These are phyloP conservation scores for Corylus americana DNA, from an alignment of 306 rosid genomes.

Conservation along the genomic window DNA sequence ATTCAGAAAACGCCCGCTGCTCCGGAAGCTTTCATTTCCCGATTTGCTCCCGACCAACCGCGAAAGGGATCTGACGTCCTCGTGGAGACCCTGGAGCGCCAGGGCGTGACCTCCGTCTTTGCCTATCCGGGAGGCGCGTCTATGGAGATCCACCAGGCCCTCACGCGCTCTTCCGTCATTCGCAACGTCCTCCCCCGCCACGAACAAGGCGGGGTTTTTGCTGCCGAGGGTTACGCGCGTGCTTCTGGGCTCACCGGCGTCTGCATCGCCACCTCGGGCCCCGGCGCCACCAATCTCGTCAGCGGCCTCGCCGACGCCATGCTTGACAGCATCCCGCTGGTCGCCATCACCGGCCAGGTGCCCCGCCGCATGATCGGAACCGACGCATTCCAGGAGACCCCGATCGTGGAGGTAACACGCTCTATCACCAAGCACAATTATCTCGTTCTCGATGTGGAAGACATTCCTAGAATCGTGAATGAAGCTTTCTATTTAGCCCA, in stretches of 20 bases:
- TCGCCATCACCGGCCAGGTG: conserved; percentile 90
- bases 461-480: conserved; percentile 70
- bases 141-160: conserved; percentile 94
- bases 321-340: conserved; percentile 68
- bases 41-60: conserved; percentile 53
- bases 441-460: conserved; percentile 85
- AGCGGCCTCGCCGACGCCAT: conserved; percentile 83
- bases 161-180: conserved; percentile 67
- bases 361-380: conserved; percentile 92
- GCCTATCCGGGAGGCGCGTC: conserved; percentile 98
- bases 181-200: conserved; percentile 85
- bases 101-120: conserved; percentile 72
- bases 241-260: conserved; percentile 80
- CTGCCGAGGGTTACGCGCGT: conserved; percentile 91
- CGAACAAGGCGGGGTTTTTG: conserved; percentile 86
- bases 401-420: conserved; percentile 84
- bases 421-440: conserved; percentile 91
- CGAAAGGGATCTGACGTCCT: conserved; percentile 88
- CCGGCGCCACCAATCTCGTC: conserved; percentile 89
- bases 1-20: neutral
- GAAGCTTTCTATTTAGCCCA: conserved; percentile 77
- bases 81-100: conserved; percentile 82
- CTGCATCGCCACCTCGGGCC: conserved; percentile 92
- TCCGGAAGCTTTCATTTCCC: conserved; percentile 29
- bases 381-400: conserved; percentile 90